phyloP scores from a whole-genome alignment of 2,329 filamentous ascomycete species.

The Aspergillus oerlinghausenensis region DNA sequence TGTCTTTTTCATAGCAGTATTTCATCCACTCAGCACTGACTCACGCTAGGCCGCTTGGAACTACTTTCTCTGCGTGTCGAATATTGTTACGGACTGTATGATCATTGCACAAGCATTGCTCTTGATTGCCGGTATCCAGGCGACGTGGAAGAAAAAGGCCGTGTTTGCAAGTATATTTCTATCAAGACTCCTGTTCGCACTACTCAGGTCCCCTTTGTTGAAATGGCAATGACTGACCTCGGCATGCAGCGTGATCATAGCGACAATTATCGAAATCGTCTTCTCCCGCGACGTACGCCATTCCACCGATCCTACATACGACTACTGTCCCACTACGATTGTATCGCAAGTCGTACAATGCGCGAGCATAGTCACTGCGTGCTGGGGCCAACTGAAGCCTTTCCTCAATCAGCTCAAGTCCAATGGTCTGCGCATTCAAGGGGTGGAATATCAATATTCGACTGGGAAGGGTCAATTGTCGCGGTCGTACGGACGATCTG shows the following conservation, averaged over 20 bases:
- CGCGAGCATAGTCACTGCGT: constrained; percentile 22
- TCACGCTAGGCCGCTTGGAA: constrained; percentile 10
- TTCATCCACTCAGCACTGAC: neutral
- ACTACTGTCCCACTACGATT: constrained; percentile 17
- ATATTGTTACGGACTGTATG: constrained; percentile 19
- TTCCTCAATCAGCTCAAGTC: constrained; percentile 19
- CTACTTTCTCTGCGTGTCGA: constrained; percentile 15
- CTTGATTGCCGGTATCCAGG: constrained; percentile 17
- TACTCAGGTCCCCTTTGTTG: neutral
- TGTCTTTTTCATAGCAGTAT: neutral
- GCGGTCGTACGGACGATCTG: neutral
- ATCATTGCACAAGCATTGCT: constrained; percentile 19
- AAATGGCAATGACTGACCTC: neutral
- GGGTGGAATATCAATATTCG: constrained; percentile 8
- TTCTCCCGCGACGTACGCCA: constrained; percentile 6
- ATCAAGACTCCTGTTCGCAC: constrained; percentile 16
- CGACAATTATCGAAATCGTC: constrained; percentile 11
- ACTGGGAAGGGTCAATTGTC: constrained; percentile 1
- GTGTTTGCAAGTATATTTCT: constrained; percentile 20
- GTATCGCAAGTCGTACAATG: constrained; percentile 17
- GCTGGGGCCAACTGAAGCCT: constrained; percentile 18
- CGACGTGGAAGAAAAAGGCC: constrained; percentile 13
- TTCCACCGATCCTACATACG: constrained; percentile 14
- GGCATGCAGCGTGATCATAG: constrained; percentile 9
- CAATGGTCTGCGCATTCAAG: constrained; percentile 14